Evolutionary conservation across 176 grass and related monocot species (phyloP), one percentile per base, ranked within the genome.

Genomic region (Aegilops sharonensis): DNA sequence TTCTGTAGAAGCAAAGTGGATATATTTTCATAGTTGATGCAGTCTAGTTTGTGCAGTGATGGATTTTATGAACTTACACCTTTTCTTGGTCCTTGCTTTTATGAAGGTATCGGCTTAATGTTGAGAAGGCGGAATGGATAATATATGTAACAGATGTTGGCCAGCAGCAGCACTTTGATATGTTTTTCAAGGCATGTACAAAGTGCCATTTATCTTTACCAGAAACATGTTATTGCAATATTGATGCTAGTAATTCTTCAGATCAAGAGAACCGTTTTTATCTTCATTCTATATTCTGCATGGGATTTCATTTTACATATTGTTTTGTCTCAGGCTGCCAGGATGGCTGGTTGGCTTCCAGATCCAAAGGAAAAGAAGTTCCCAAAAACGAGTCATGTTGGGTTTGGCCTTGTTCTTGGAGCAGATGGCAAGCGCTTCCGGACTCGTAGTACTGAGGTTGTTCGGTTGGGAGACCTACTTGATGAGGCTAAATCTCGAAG

Each of bases 81-180:
- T 70, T 84, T 93, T 20, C 48, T 81, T 71, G 77, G 42, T 71
- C 57, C 79, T 6, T 74, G 3, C 47, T 64, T 83, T 72, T 80
- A 80, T 88, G 69, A 65, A 99, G 97, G 90, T 96, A 99, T 66
- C 84, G 94, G 23, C 87, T 99, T 73, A 92, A 94, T 74, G 83
- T 83, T 20, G 97, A 99, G 80, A 83, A 99, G 81, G 97, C 94
- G 80, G 84, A 99, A 56, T 99, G 97, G 97, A 99, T 99, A 63
- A 96, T 99, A 39, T 96, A 99, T 86, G 54, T 99, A 75, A 96
- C 97, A 79, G 97, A 99, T 83, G 92, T 99, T 82, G 97, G 97
- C 64, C 97, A 99, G 73, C 92, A 94, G 72, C 97, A 99, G 45
- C 97, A 99, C 64, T 98, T 98, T 47, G 88, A 99, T 64, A 99